A percentile compares a stretch with the other conserved stretches of the same genome.
Evolutionary conservation across 2,329 filamentous ascomycete species (phyloP).

Genomic region (Cytospora piceae): DNA sequence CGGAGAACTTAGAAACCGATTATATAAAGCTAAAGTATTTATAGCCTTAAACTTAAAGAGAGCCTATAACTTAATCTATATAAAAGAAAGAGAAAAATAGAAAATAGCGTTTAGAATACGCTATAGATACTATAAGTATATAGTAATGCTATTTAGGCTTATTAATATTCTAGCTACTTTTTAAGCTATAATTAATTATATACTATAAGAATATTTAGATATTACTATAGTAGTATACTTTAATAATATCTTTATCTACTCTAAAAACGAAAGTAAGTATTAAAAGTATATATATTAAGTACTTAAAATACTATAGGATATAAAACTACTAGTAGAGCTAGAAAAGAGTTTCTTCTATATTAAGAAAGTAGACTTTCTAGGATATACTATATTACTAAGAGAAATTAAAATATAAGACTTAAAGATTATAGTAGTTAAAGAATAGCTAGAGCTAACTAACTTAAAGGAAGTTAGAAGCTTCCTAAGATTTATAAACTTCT

Average conservation of each 20-base stretch:
- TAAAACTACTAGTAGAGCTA: not conserved
- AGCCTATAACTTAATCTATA: not conserved
- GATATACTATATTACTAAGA: not conserved
- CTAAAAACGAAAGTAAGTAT: fast-evolving
- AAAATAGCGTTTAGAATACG: conserved; percentile 9
- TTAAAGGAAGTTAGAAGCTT: not conserved
- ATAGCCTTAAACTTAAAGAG: conserved; percentile 7
- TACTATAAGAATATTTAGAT: not conserved
- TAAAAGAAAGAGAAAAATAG: not conserved
- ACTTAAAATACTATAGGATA: not conserved
- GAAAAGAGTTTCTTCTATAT: not conserved
- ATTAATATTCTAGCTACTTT: not conserved
- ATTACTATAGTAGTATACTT: not conserved
- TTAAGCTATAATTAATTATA: not conserved
- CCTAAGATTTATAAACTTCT: not conserved
- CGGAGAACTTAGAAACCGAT: not conserved
- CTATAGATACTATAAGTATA: not conserved
- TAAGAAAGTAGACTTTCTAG: not conserved
- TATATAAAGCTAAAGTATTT: conserved; percentile 4
- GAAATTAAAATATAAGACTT: not conserved
- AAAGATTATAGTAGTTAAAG: not conserved
- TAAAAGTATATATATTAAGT: not conserved
- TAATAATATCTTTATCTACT: not conserved
- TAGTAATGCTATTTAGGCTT: not conserved
- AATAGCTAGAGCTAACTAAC: not conserved